A percentile compares a stretch with the other conserved stretches of the same genome.
phyloP scores from a whole-genome alignment of 2,329 filamentous ascomycete species.

The Ophiosphaerella narmari region DNA sequence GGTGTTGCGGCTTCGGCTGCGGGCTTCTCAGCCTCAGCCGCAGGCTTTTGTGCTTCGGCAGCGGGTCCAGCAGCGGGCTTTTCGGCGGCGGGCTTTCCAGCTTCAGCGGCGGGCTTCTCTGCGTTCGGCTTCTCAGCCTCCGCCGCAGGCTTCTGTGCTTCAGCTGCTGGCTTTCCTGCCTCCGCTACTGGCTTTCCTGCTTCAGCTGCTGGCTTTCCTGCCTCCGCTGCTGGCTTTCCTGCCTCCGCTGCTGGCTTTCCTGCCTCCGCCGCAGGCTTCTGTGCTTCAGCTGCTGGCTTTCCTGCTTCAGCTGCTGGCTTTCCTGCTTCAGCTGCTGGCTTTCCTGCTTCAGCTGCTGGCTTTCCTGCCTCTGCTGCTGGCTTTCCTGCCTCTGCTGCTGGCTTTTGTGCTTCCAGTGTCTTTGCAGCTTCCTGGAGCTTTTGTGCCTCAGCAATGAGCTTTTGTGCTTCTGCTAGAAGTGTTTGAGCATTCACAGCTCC shows the following conservation, averaged over 20 bases:
- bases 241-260: too few species aligned
- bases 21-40: slow-evolving; percentile 6
- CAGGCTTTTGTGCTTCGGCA: slow-evolving; percentile 7
- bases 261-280: too few species aligned
- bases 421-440: slow-evolving; percentile 1
- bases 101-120: too few species aligned
- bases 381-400: slow-evolving; percentile 8
- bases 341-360: slow-evolving; percentile 1
- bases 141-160: too few species aligned
- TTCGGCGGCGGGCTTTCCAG: neutral
- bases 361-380: slow-evolving; percentile 6
- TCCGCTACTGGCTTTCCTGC: too few species aligned
- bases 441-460: slow-evolving; percentile 6
- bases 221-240: too few species aligned
- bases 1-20: slow-evolving; percentile 8
- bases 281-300: too few species aligned
- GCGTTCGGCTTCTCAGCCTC: too few species aligned
- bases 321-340: slow-evolving; percentile 4
- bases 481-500: neutral
- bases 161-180: too few species aligned
- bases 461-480: slow-evolving; percentile 3
- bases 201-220: too few species aligned
- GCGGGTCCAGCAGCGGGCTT: slow-evolving; percentile 4
- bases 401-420: slow-evolving; percentile 3
- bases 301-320: neutral